Base-by-base conservation (phyloP, 2,329 filamentous ascomycete species). In the Colletotrichum higginsianum region DNA sequence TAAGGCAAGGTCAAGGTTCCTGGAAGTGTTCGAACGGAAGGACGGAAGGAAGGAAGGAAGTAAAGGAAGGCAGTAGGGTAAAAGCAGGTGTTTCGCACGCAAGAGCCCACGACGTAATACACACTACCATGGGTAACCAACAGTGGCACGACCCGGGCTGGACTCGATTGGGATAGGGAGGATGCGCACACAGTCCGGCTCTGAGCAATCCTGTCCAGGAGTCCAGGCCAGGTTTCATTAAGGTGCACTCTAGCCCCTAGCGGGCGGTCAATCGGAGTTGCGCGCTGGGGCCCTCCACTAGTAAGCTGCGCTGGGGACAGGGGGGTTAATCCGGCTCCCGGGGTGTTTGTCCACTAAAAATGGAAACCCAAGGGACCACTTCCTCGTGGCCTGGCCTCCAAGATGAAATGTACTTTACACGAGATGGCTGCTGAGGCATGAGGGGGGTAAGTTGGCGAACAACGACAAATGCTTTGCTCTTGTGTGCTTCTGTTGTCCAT, bases 221-320 rank as follows among this genome's bases (percentile, higher is more conserved):
- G 44, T 62, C 68, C 65, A 72, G 69, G 69, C 69, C 69, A 72
- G 69, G 65, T 72, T 72, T 72, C 66, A 69, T 72, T 69, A 69
- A 69, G 58, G 58, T 72, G 40, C 46, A 66, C 64, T 55, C 57
- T 68, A 61, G 55, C 63, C 65, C 30, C 38, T 67, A 64, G 66
- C 66, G 60, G 47, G 23, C 58, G 30, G 69, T 72, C 69, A 72
- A 72, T 72, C 69, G 60, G 65, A 72, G 65, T 42, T 49, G 21
- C 46, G 44, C 53, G 66, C 69, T 69, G 47, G 60, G 65, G 53
- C 60, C 49, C 65, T 68, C 69, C 60, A 55, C 67, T 60, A 21
- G 40, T 16, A 66, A 46, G 40, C 23, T 57, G 55, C 21, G 11
- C 52, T 40, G 30, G 40, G 11, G 44, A 55, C 66, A 68, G 46